Percentiles rank a stretch among this genome's conserved stretches.
Conservation (phyloP, 1,284 basidiomycete genomes). For the Fomitopsis palustris region DNA sequence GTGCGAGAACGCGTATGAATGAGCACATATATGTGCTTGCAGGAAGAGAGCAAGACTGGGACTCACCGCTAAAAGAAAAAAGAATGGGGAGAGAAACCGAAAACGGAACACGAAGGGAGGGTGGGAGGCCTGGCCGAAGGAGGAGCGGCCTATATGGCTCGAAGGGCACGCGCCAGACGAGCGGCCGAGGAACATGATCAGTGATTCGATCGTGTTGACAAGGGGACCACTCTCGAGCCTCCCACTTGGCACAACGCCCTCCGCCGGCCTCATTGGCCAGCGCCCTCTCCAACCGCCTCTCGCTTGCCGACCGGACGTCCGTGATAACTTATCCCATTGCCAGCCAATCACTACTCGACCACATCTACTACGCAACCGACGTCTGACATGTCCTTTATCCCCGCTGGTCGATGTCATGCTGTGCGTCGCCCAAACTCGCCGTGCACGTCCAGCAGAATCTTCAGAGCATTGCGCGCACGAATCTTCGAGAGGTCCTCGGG, state of each 20-base stretch:
- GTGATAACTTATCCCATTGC: slow-evolving; percentile 9
- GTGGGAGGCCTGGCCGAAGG: slow-evolving; percentile 17
- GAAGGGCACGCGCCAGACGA: neutral
- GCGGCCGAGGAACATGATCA: slow-evolving; percentile 24
- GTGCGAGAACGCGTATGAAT: neutral
- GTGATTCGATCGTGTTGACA: slow-evolving; percentile 31
- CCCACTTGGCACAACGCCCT: neutral
- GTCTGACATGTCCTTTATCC: neutral
- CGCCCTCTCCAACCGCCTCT: neutral
- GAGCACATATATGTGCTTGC: neutral
- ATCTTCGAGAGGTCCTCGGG: slow-evolving; percentile 84
- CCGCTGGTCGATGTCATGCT: slow-evolving; percentile 3
- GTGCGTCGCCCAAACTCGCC: slow-evolving; percentile 59
- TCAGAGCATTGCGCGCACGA: slow-evolving; percentile 91
- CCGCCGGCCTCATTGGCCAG: slow-evolving; percentile 23
- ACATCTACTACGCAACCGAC: neutral
- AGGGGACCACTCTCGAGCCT: slow-evolving; percentile 22
- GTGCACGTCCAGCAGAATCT: slow-evolving; percentile 81
- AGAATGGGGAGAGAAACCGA: slow-evolving; percentile 35
- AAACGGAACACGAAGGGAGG: slow-evolving; percentile 29
- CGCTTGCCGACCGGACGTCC: slow-evolving; percentile 13
- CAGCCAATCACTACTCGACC: slow-evolving; percentile 2
- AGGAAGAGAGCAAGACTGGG: neutral
- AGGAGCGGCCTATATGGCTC: slow-evolving; percentile 21
- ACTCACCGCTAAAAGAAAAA: slow-evolving; percentile 40